A percentile compares a stretch with the other conserved stretches of the same genome.
phyloP scores from a whole-genome alignment of 1,284 basidiomycete genomes.

The Cyathus olla region DNA sequence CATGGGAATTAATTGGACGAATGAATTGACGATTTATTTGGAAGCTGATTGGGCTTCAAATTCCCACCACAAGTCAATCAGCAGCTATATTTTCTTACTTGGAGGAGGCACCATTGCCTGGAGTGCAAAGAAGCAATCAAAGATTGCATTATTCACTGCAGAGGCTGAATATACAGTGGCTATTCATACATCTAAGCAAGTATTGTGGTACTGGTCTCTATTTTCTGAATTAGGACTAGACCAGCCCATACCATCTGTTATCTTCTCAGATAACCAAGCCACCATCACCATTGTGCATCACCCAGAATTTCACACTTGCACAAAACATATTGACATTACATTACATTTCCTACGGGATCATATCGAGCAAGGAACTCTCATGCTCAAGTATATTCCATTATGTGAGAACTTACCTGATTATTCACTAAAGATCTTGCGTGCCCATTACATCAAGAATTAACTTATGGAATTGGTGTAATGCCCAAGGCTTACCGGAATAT shows the following conservation, averaged over 20 bases:
- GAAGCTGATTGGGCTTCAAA: constrained; percentile 8
- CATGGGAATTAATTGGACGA: neutral
- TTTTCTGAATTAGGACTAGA: neutral
- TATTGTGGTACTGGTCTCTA: constrained; percentile 29
- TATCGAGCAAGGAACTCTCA: constrained; percentile 3
- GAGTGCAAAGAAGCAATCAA: constrained; percentile 37
- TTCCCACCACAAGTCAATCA: constrained; percentile 16
- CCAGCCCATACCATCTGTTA: constrained; percentile 37
- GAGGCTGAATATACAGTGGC: constrained; percentile 37
- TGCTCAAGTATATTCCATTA: constrained; percentile 9
- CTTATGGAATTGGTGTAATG: constrained; percentile 8
- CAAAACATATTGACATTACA: constrained; percentile 50
- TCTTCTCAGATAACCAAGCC: constrained; percentile 1
- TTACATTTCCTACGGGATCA: constrained; percentile 44
- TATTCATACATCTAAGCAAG: constrained; percentile 28
- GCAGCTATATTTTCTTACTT: constrained; percentile 31
- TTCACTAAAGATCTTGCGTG: constrained; percentile 12
- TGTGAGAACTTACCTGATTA: constrained; percentile 11
- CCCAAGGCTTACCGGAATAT: too few species aligned
- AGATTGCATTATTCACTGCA: constrained; percentile 22
- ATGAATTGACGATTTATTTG: neutral
- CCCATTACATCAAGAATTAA: constrained; percentile 9
- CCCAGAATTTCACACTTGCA: constrained; percentile 28
- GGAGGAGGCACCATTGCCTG: constrained; percentile 35
- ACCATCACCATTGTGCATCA: constrained; percentile 38